phyloP scores from a whole-genome alignment of 2,329 filamentous ascomycete species.

The Thermothelomyces thermophilus region DNA sequence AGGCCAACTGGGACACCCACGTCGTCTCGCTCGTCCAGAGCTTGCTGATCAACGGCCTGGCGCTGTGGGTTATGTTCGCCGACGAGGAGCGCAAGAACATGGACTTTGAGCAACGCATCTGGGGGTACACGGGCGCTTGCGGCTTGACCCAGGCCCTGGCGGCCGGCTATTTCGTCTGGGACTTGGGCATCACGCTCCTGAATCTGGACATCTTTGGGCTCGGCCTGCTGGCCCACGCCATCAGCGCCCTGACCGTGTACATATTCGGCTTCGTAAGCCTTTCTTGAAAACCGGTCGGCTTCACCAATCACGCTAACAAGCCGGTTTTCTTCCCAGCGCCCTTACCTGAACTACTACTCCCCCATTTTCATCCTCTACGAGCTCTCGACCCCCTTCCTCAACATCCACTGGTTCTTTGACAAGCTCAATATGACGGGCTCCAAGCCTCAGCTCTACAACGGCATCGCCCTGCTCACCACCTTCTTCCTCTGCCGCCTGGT shows the following conservation, averaged over 20 bases:
- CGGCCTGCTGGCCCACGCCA: slow-evolving; percentile 71
- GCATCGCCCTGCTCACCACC: slow-evolving; percentile 61
- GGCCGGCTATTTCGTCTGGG: slow-evolving; percentile 79
- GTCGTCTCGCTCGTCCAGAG: slow-evolving; percentile 79
- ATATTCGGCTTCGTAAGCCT: slow-evolving; percentile 69
- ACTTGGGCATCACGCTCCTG: slow-evolving; percentile 61
- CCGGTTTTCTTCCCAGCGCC: slow-evolving; percentile 53
- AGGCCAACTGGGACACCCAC: slow-evolving; percentile 79
- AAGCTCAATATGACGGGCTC: slow-evolving; percentile 76
- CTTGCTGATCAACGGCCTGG: slow-evolving; percentile 61
- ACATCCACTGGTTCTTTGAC: slow-evolving; percentile 89
- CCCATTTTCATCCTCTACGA: slow-evolving; percentile 81
- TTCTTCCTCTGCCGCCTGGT: slow-evolving; percentile 74
- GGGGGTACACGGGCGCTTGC: slow-evolving; percentile 67
- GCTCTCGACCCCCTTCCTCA: slow-evolving; percentile 76
- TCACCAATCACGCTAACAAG: no score
- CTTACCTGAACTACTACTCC: slow-evolving; percentile 79
- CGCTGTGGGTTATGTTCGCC: slow-evolving; percentile 64
- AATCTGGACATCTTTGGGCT: slow-evolving; percentile 66
- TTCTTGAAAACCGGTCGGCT: no score
- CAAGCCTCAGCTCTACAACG: slow-evolving; percentile 68
- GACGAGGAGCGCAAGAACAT: slow-evolving; percentile 64
- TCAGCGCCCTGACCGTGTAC: slow-evolving; percentile 68
- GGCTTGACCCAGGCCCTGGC: slow-evolving; percentile 72
- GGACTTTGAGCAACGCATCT: slow-evolving; percentile 62